Base-by-base conservation (phyloP, 345 rosid species). In the Populus alba region DNA sequence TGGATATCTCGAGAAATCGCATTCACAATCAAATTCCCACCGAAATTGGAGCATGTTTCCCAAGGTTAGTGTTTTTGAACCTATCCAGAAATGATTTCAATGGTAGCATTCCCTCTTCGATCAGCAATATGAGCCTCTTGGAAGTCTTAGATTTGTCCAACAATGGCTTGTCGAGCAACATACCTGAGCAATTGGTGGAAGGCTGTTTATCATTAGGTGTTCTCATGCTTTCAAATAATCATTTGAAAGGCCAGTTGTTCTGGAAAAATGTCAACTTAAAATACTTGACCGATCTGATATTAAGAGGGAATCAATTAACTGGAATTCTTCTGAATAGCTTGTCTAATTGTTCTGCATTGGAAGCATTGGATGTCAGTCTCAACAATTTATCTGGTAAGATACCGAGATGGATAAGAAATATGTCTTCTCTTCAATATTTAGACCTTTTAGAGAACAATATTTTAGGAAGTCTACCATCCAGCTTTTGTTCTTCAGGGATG, bases 311-410 rank as follows among this genome's bases (percentile, higher is more conserved):
- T 27, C 41, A 35, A 5, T 29, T 66, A 2, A 16, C 6, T 0
- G 74, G 74, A 31, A 17, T 1, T 8, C 53, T 47, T 4, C 47
- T 35, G 6, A 7, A 76, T 18, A 59, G 35, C 39, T 77, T 70
- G 31, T 41, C 22, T 2, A 43, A 29, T 1, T 0, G 51, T 18
- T 11, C 70, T 12, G 0, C 0, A 0, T 63, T 71, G 75, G 0
- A 0, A 4, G 1, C 6, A 8, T 71, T 77, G 18, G 75, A 77
- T 61, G n/a, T 71, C 0, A 41, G 75, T 35, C 3, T 31, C 13
- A 77, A 70, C 35, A 2, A 39, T 66, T 43, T 76, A 2, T 37
- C 47, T 1, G 68, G 73, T 6, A 51, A 16, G 1, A 17, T 68
- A 1, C 59, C 69, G 9, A 6, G 38, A 1, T 77, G 68, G 69